These are phyloP conservation scores for Alternaria brassicicola DNA, from an alignment of 2,329 filamentous ascomycete species.

Conservation along the genomic window DNA sequence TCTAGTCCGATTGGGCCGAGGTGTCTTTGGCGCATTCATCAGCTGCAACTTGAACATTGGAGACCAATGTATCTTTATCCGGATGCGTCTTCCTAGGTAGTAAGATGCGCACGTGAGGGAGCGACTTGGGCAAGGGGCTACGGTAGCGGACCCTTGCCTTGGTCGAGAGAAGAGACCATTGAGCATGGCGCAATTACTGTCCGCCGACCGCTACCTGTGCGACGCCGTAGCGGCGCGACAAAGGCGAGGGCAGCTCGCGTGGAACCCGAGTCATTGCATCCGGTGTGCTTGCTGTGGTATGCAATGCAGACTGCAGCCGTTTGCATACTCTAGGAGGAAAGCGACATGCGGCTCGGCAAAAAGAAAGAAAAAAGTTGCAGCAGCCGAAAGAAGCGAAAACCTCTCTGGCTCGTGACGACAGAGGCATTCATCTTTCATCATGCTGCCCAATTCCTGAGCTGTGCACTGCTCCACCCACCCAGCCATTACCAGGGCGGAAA, in stretches of 20 bases:
- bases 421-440: conserved; percentile 32
- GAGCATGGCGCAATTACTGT: conserved; percentile 16
- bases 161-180: conserved; percentile 12
- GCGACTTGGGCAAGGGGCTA: conserved; percentile 22
- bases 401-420: conserved; percentile 28
- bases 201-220: neutral
- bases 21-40: no score
- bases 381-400: conserved; percentile 30
- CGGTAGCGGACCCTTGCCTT: conserved; percentile 3
- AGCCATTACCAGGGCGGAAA: conserved; percentile 30
- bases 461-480: conserved; percentile 24
- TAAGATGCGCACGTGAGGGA: conserved; percentile 15
- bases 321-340: neutral
- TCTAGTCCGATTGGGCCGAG: no score
- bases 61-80: neutral
- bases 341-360: conserved; percentile 7
- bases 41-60: neutral
- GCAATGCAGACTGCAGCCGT: neutral
- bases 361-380: conserved; percentile 14
- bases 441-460: conserved; percentile 41
- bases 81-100: conserved; percentile 1
- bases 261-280: neutral
- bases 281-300: neutral
- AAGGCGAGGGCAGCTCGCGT: neutral
- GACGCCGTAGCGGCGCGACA: neutral